phyloP scores from a whole-genome alignment of 1,139 yeast species.

The Yamadazyma atlantica region DNA sequence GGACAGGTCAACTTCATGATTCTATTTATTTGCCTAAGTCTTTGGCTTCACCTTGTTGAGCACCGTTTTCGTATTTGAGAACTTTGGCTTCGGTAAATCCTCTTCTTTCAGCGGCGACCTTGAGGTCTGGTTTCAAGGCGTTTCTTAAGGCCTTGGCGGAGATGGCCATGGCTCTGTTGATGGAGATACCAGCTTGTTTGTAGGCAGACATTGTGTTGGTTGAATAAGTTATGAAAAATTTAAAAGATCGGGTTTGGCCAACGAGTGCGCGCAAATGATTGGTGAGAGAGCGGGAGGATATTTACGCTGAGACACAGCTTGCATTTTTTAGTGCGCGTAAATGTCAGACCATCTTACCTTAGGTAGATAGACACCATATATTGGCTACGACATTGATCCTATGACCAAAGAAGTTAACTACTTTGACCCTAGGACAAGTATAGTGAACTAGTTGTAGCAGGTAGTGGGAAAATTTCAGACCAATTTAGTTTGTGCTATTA shows the following conservation, averaged over 20 bases:
- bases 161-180: constrained; percentile 87
- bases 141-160: constrained; percentile 89
- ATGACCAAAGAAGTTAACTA: no score
- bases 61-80: constrained; percentile 73
- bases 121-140: constrained; percentile 85
- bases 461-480: no score
- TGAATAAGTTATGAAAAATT: constrained; percentile 1
- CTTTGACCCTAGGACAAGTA: neutral
- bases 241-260: constrained; percentile 3
- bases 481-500: no score
- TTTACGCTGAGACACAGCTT: neutral
- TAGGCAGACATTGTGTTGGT: constrained; percentile 59
- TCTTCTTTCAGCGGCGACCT: constrained; percentile 75
- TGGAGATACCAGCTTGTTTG: constrained; percentile 85
- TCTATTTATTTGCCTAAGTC: constrained; percentile 20
- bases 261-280: constrained; percentile 2
- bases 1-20: constrained; percentile 1
- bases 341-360: neutral
- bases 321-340: constrained; percentile 1
- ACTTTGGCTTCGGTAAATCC: constrained; percentile 74
- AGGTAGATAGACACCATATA: neutral
- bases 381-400: no score
- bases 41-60: constrained; percentile 34
- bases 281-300: constrained; percentile 1
- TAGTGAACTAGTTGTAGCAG: no score